Evolutionary conservation across 2,329 filamentous ascomycete species (phyloP), one percentile per base, ranked within the genome.

Genomic region (Trichoderma sp.): DNA sequence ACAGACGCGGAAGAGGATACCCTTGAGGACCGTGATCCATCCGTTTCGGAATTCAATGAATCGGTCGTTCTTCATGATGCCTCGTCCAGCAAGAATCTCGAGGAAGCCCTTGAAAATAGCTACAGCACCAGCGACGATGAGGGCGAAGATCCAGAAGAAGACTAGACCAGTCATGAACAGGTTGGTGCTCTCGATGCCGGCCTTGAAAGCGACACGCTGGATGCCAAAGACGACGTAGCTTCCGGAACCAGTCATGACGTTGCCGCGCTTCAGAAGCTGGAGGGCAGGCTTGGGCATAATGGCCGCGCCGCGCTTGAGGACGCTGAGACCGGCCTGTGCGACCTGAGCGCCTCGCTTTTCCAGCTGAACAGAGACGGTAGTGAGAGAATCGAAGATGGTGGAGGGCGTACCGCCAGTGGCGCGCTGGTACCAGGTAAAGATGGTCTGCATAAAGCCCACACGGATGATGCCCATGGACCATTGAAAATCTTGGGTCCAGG

Each of bases 401-500:
- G 94, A 92, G 0, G 96, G 94, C 0, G 90, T 95, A 77, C 96
- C 96, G 71, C 96, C 96, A 3, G 96, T 98, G 3, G 96, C 91
- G 77, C 95, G 93, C 85, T 98, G 95, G 83, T 98, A 98, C 96
- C 96, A 98, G 45, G 95, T 97, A 77, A 94, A 94, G 81, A 98
- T 94, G 65, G 88, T 88, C 86, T 98, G 95, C 86, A 98, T 90
- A 83, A 97, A 98, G n/a, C 88, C 88, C 59, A 98, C 89, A 69
- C 91, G 90, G 80, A 98, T 97, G 80, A 98, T 95, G 80, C 96
- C 96, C 94, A 98, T 97, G 81, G 93, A 97, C 96, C 96, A 98
- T 83, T 97, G 94, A 86, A 98, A 98, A 85, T 98, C 96, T 85
- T 98, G 95, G 2, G 95, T 98, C 96, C 96, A 98, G 0, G 95